Evolutionary conservation across 2,329 filamentous ascomycete species (phyloP).

Genomic region (Phoma sp.): DNA sequence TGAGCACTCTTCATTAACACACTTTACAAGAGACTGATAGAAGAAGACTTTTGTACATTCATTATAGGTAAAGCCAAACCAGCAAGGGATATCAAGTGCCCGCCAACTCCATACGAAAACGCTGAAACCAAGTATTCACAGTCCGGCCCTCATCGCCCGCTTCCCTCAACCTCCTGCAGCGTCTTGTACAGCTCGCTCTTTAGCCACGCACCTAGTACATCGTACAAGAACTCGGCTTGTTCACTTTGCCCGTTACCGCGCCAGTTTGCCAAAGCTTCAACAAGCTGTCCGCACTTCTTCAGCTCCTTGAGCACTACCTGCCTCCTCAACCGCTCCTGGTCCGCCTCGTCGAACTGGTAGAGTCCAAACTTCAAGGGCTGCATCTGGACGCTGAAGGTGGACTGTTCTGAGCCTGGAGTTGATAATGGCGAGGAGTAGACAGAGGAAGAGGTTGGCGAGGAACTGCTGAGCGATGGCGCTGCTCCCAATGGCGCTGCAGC

Average conservation of each 20-base stretch:
- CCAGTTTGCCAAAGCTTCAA: slow-evolving; percentile 42
- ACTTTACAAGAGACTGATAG: not conserved
- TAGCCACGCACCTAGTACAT: slow-evolving; percentile 42
- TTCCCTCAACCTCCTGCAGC: slow-evolving; percentile 32
- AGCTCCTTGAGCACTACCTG: slow-evolving; percentile 40
- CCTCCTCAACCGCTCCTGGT: slow-evolving; percentile 34
- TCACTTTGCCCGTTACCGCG: slow-evolving; percentile 26
- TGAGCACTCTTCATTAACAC: not conserved
- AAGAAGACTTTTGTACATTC: slow-evolving; percentile 4
- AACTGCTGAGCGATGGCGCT: slow-evolving; percentile 20
- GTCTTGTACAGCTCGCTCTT: slow-evolving; percentile 43
- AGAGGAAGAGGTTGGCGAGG: slow-evolving; percentile 25
- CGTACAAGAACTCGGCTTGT: slow-evolving; percentile 41
- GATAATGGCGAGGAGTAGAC: slow-evolving; percentile 29
- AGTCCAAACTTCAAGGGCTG: slow-evolving; percentile 36
- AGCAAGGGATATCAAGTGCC: slow-evolving; percentile 8
- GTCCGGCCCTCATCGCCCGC: slow-evolving; percentile 1
- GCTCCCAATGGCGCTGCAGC: slow-evolving; percentile 20
- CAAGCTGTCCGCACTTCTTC: slow-evolving; percentile 36
- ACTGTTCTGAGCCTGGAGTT: slow-evolving; percentile 24
- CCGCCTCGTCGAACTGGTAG: slow-evolving; percentile 38
- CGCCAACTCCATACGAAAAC: slow-evolving; percentile 6
- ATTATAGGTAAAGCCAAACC: not conserved
- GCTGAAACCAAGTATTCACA: not conserved
- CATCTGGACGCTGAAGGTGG: slow-evolving; percentile 30